phyloP scores from a whole-genome alignment of 768 basidiomycete genomes.

The Daedalea quercina region DNA sequence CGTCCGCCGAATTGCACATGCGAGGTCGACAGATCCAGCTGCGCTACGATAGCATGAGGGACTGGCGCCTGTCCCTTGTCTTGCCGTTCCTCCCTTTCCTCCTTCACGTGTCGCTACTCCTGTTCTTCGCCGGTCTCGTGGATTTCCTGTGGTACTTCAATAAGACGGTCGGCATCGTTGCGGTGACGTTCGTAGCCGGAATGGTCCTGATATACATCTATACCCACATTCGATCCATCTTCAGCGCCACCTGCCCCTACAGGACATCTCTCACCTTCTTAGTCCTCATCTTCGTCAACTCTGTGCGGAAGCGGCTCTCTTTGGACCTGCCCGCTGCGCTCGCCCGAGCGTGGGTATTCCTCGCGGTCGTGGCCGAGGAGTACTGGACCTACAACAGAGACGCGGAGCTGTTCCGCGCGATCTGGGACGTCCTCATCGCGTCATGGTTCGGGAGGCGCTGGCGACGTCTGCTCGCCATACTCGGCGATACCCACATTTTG shows the following conservation, averaged over 20 bases:
- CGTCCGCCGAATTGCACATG: conserved; percentile 10
- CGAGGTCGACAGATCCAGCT: neutral
- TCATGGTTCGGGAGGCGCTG: neutral
- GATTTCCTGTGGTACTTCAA: conserved; percentile 32
- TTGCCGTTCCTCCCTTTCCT: conserved; percentile 39
- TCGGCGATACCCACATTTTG: neutral
- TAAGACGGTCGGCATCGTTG: conserved; percentile 7
- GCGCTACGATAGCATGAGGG: neutral
- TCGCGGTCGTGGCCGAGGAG: neutral
- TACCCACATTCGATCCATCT: conserved; percentile 11
- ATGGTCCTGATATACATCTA: conserved; percentile 11
- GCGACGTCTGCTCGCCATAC: neutral
- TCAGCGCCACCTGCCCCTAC: conserved; percentile 15
- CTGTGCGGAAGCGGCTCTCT: neutral
- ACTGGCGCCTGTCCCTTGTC: conserved; percentile 10
- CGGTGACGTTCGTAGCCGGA: conserved; percentile 1
- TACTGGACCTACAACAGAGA: neutral
- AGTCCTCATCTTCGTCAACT: neutral
- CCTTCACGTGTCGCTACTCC: conserved; percentile 43
- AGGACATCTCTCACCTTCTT: conserved; percentile 11
- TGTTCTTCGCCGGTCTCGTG: conserved; percentile 45
- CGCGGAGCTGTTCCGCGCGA: neutral
- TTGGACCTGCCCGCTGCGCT: neutral
- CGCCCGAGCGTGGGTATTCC: neutral
- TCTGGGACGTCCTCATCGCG: neutral